Percentiles rank a stretch among this genome's conserved stretches.
Evolutionary conservation across 345 rosid species (phyloP).

Genomic region (Aegle marmelos): DNA sequence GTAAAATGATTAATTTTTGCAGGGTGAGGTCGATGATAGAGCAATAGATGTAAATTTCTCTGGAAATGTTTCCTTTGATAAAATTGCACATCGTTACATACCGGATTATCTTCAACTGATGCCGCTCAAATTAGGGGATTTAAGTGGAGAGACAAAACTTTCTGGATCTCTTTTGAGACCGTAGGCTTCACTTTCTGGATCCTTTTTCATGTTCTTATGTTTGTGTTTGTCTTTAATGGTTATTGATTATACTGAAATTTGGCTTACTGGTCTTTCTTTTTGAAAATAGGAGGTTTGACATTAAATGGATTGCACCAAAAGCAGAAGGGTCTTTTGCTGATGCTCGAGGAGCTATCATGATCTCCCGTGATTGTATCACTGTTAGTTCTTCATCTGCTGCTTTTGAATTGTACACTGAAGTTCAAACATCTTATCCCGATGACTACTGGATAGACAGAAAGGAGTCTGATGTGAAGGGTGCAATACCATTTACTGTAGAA

Average conservation of each 20-base stretch:
- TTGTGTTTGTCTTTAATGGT: slow-evolving; percentile 16
- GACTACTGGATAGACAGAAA: slow-evolving; percentile 48
- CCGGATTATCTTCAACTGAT: slow-evolving; percentile 63
- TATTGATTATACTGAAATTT: slow-evolving; percentile 12
- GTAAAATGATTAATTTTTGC: slow-evolving; percentile 21
- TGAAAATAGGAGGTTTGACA: slow-evolving; percentile 82
- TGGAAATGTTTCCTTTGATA: slow-evolving; percentile 74
- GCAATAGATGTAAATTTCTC: slow-evolving; percentile 94
- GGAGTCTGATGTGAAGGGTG: slow-evolving; percentile 32
- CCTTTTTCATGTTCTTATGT: slow-evolving; percentile 3
- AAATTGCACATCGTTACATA: slow-evolving; percentile 68
- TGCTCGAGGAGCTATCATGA: slow-evolving; percentile 95
- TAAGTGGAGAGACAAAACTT: slow-evolving; percentile 91
- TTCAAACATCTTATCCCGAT: slow-evolving; percentile 71
- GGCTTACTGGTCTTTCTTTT: slow-evolving; percentile 19
- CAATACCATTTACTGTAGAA: slow-evolving; percentile 70
- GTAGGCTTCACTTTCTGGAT: slow-evolving; percentile 46
- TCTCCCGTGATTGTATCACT: slow-evolving; percentile 81
- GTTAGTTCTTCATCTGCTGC: slow-evolving; percentile 81
- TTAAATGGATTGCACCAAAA: slow-evolving; percentile 96
- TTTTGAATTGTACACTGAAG: slow-evolving; percentile 75
- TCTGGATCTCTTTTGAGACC: slow-evolving; percentile 94
- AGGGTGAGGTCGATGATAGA: slow-evolving; percentile 94
- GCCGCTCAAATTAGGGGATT: slow-evolving; percentile 77
- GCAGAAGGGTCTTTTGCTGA: slow-evolving; percentile 95